These are phyloP conservation scores for Syzygium malaccense DNA, from an alignment of 441 rosid genomes.

Conservation along the genomic window DNA sequence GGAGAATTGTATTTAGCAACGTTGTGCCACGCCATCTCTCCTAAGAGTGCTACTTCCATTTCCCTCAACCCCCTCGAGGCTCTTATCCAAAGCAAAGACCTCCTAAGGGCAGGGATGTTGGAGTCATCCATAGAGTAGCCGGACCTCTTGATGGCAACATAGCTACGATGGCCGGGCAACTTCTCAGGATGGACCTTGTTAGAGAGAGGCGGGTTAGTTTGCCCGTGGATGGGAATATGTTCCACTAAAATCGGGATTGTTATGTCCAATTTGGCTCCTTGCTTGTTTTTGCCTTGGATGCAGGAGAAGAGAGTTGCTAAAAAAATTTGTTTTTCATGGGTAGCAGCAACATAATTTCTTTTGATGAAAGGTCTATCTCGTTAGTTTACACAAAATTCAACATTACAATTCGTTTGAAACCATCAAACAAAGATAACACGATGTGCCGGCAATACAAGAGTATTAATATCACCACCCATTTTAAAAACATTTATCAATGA, in stretches of 20 bases:
- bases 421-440: neutral
- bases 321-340: no score
- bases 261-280: slow-evolving; percentile 11
- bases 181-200: neutral
- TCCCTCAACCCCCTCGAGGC: neutral
- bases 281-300: slow-evolving; percentile 17
- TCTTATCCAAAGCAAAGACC: neutral
- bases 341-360: neutral
- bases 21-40: neutral
- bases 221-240: neutral
- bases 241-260: slow-evolving; percentile 17
- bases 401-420: neutral
- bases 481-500: neutral
- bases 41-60: neutral
- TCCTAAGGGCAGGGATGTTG: neutral
- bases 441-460: neutral
- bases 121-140: slow-evolving; percentile 5
- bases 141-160: slow-evolving; percentile 18
- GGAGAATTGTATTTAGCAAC: slow-evolving; percentile 17
- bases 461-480: neutral
- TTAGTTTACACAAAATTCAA: neutral
- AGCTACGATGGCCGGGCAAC: slow-evolving; percentile 1
- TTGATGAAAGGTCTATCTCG: rapidly evolving
- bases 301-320: neutral
- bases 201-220: slow-evolving; percentile 4